Base-by-base conservation (phyloP, 2,329 filamentous ascomycete species). In the Colletotrichum tabaci region DNA sequence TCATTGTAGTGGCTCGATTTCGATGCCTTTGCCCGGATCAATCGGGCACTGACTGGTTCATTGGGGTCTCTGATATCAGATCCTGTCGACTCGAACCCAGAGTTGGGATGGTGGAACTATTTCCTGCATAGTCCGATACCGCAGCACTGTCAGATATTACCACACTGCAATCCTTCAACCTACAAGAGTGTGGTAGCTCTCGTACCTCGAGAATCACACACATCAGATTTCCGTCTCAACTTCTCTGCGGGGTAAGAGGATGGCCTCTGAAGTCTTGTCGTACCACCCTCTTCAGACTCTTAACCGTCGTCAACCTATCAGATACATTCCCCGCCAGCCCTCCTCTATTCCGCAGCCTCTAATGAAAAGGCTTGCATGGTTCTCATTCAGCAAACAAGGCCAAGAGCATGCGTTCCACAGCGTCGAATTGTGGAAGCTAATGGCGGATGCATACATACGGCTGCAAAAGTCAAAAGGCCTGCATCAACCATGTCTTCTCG, bases 401-500 rank as follows among this genome's bases (percentile, higher is more conserved):
- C 70, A 71, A 66, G 60, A 64, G 30, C 12, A 16, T 18, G 38
- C 26, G 69, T 73, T 64, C 53, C 68, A 72, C 68, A 16, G 68
- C 71, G 42, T 68, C 44, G 47, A 61, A 52, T 26, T 62, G 63
- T 73, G 71, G 42, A 61, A 57, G 55, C 71, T 66, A 64, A 53
- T 30, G 61, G 55, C 67, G 67, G 71, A 57, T 60, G 50, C 71
- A 72, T 55, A 63, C 71, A 66, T 70, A 66, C 26, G n/a, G 23
- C 52, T 72, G 66, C 61, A 67, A 63, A 50, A 67, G 50, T 42
- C 71, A 71, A 72, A 44, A 52, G 57, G 49, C 38, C 50, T 73
- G 70, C 70, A 73, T 62, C 61, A 66, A 72, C 64, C 72, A 72
- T 72, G 72, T 58, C 50, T 53, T 67, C 53, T 68, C 56, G 63